Conservation (phyloP, 129 eudicot genomes). For the carrot (Daucus carota) region DNA sequence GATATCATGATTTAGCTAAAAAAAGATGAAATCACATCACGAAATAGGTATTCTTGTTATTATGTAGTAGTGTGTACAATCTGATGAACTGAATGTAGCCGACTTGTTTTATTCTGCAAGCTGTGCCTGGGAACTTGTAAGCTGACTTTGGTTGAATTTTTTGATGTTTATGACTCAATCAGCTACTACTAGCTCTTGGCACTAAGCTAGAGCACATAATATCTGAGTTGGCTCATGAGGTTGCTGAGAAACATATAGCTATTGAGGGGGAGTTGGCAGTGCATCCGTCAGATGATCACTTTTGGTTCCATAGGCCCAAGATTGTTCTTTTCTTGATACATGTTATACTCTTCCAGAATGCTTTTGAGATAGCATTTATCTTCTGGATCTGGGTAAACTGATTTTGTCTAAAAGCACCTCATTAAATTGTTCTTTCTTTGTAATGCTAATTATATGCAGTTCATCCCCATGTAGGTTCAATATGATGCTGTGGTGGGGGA, state of each 20-base stretch:
- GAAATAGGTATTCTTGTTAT: neutral
- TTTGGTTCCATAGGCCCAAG: conserved; percentile 76
- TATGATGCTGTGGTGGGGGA: conserved; percentile 32
- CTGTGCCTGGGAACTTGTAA: neutral
- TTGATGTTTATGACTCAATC: neutral
- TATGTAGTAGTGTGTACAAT: neutral
- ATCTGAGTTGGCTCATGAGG: conserved; percentile 69
- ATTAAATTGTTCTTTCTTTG: neutral
- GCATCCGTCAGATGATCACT: conserved; percentile 77
- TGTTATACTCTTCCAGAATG: conserved; percentile 90
- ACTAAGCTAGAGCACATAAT: conserved; percentile 89
- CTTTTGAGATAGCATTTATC: conserved; percentile 90
- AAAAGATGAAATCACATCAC: no score
- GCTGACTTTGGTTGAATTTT: neutral
- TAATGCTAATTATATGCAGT: neutral
- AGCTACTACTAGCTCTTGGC: conserved; percentile 86
- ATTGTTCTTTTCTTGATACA: conserved; percentile 67
- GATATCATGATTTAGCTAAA: neutral
- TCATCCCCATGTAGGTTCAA: conserved; percentile 40
- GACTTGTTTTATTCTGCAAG: neutral
- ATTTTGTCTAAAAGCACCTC: neutral
- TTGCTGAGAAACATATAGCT: conserved; percentile 86
- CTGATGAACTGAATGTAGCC: neutral
- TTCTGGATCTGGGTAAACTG: conserved; percentile 76
- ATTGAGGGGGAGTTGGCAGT: conserved; percentile 82